phyloP scores from a whole-genome alignment of 208 protist genomes.

The Wallacemonas sp. region DNA sequence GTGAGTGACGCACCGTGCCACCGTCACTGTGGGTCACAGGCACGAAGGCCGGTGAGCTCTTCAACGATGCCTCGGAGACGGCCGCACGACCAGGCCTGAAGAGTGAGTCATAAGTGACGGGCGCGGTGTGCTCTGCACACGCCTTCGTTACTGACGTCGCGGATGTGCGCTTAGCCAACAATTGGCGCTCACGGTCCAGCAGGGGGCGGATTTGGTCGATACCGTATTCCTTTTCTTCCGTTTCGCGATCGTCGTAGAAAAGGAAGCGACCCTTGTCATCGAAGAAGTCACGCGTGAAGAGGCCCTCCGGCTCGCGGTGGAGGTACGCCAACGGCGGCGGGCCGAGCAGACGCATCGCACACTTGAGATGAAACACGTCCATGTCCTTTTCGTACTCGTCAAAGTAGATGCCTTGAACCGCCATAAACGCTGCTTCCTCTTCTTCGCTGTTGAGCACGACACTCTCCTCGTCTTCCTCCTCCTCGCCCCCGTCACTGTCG shows the following conservation, averaged over 20 bases:
- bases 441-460: slow-evolving; percentile 4
- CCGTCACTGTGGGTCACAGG: neutral
- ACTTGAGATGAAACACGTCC: slow-evolving; percentile 48
- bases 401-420: slow-evolving; percentile 22
- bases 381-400: slow-evolving; percentile 46
- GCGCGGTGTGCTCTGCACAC: neutral
- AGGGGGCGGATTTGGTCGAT: slow-evolving; percentile 6
- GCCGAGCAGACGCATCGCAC: slow-evolving; percentile 54
- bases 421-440: slow-evolving; percentile 16
- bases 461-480: neutral
- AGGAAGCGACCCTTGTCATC: slow-evolving; percentile 35
- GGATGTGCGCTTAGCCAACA: neutral
- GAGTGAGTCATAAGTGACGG: slow-evolving; percentile 2
- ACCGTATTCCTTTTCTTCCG: slow-evolving; percentile 20
- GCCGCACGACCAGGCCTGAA: neutral
- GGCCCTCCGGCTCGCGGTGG: slow-evolving; percentile 22
- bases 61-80: neutral
- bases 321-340: slow-evolving; percentile 39
- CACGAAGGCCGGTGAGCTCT: neutral
- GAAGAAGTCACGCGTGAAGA: slow-evolving; percentile 55
- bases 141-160: neutral
- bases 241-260: slow-evolving; percentile 29
- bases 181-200: neutral
- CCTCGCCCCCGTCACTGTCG: too few relatives aligned
- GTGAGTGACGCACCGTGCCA: neutral